A percentile compares a stretch with the other conserved stretches of the same genome.
These are phyloP conservation scores for Trichoderma atrobrunneum DNA, from an alignment of 2,329 filamentous ascomycete species.

Conservation along the genomic window DNA sequence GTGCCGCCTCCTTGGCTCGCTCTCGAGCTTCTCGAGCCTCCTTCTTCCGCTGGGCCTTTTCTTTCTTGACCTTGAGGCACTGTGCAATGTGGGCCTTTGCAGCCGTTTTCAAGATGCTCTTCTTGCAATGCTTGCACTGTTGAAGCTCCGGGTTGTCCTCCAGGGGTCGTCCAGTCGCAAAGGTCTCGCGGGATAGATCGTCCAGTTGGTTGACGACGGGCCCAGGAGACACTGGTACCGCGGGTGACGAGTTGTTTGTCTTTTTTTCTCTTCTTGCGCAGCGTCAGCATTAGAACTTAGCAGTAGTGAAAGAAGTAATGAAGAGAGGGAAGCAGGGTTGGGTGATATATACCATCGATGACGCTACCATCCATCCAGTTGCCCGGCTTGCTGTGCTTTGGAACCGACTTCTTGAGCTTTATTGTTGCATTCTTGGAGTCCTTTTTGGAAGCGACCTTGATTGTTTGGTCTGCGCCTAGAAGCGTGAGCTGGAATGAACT, in stretches of 20 bases:
- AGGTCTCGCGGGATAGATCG: conserved; percentile 72
- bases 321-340: background rate
- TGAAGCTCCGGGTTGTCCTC: conserved; percentile 77
- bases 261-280: conserved; percentile 54
- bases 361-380: conserved; percentile 70
- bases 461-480: conserved; percentile 56
- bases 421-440: conserved; percentile 50
- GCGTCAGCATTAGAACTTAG: background rate
- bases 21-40: conserved; percentile 70
- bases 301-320: too few species aligned
- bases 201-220: conserved; percentile 68
- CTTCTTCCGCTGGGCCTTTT: conserved; percentile 74
- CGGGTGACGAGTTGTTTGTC: conserved; percentile 41
- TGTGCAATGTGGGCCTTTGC: conserved; percentile 77
- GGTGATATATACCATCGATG: conserved; percentile 55
- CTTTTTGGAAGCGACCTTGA: conserved; percentile 61
- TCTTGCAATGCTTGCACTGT: conserved; percentile 92
- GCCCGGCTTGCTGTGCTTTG: conserved; percentile 63
- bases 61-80: conserved; percentile 81
- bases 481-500: background rate
- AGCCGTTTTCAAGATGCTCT: conserved; percentile 72
- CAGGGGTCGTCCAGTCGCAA: conserved; percentile 76
- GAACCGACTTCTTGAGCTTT: conserved; percentile 61
- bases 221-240: conserved; percentile 47
- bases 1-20: conserved; percentile 60